Conservation (phyloP, 2,329 filamentous ascomycete genomes). For the Macrophomina tecta region DNA sequence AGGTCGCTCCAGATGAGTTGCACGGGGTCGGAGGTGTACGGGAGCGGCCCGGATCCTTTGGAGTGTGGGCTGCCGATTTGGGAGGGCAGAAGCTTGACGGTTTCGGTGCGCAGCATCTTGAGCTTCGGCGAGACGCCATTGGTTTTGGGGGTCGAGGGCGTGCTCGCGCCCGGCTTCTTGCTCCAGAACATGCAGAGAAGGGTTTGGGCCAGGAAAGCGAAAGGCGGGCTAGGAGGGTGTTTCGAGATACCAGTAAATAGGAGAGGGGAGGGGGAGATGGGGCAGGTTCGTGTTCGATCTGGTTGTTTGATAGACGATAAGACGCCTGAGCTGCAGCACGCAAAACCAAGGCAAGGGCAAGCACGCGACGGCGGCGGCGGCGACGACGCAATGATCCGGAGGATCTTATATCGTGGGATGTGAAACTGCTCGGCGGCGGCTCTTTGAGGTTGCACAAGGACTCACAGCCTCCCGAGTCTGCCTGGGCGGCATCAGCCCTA, state of each 20-base stretch:
- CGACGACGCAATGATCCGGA: too few species aligned
- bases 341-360: not conserved
- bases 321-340: conserved; percentile 10
- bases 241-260: not conserved
- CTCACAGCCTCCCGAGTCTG: conserved; percentile 11
- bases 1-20: conserved; percentile 35
- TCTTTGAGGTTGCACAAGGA: not conserved
- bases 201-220: not conserved
- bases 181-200: conserved; percentile 1
- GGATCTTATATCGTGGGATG: too few species aligned
- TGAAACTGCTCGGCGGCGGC: not conserved
- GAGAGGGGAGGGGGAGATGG: not conserved
- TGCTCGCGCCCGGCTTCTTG: not conserved
- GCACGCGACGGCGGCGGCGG: not conserved
- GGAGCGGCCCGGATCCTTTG: conserved; percentile 28
- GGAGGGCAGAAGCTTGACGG: conserved; percentile 27
- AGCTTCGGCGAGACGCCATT: conserved; percentile 15
- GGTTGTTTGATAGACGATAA: conserved; percentile 21
- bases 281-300: conserved; percentile 12
- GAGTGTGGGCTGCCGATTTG: conserved; percentile 20
- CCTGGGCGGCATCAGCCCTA: conserved; percentile 9
- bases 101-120: conserved; percentile 11
- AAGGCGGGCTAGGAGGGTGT: not conserved
- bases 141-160: not conserved
- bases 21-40: conserved; percentile 36